A percentile compares a stretch with the other conserved stretches of the same genome.
Conservation (phyloP, 108 stramenopile species). For the Fistulifera pelliculosa region DNA sequence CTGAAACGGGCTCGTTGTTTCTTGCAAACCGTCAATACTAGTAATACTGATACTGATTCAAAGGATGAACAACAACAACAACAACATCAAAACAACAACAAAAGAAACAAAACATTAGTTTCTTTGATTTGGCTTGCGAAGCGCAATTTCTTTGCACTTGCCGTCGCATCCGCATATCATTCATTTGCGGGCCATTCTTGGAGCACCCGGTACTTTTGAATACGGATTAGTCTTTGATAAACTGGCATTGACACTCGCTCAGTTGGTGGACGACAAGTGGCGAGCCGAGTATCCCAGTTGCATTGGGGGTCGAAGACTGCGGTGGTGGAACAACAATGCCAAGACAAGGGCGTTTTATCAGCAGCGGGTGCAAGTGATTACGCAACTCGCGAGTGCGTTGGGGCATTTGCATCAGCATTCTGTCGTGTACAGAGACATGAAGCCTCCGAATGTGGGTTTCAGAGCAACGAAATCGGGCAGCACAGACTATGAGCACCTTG, state of each 20-base stretch:
- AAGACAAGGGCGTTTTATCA: background rate
- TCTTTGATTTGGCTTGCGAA: slow-evolving; percentile 58
- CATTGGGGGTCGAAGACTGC: background rate
- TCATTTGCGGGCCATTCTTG: slow-evolving; percentile 44
- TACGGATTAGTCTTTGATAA: slow-evolving; percentile 58
- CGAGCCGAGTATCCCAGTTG: background rate
- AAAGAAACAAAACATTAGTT: slow-evolving; percentile 9
- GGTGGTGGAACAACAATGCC: background rate
- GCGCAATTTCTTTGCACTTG: slow-evolving; percentile 53
- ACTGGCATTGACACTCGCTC: slow-evolving; percentile 38
- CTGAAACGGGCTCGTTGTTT: too few relatives aligned
- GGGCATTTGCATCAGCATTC: slow-evolving; percentile 18
- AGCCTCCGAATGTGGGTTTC: slow-evolving; percentile 28
- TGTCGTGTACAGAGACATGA: slow-evolving; percentile 26
- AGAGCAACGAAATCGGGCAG: background rate
- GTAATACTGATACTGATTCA: background rate
- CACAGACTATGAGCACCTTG: slow-evolving; percentile 22
- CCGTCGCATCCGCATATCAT: slow-evolving; percentile 57
- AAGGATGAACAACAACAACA: too few relatives aligned
- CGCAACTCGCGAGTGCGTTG: slow-evolving; percentile 26
- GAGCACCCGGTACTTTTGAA: slow-evolving; percentile 29
- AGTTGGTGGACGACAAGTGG: slow-evolving; percentile 21
- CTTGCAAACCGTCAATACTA: slow-evolving; percentile 3
- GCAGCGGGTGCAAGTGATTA: slow-evolving; percentile 17
- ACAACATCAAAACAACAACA: too few relatives aligned